These are phyloP conservation scores for Stellera chamaejasme DNA, from an alignment of 345 rosid species.

Conservation along the genomic window DNA sequence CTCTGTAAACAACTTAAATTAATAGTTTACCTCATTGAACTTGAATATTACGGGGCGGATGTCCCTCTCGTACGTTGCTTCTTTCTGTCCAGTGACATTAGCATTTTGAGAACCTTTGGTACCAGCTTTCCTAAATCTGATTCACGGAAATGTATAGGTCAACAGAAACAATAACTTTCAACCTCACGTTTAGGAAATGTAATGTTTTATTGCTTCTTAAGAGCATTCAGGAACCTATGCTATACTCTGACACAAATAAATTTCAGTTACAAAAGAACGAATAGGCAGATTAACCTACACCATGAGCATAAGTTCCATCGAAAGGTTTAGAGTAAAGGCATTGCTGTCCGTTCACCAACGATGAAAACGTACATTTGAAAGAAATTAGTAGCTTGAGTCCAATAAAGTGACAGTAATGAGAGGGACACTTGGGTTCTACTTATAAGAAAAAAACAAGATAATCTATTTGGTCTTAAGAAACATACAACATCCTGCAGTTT, in stretches of 20 bases:
- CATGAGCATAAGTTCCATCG: too few species aligned
- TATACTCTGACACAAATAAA: too few species aligned
- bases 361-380: too few species aligned
- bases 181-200: not conserved
- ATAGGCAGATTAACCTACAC: not conserved
- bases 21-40: slow-evolving; percentile 67
- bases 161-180: not conserved
- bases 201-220: not conserved
- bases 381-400: too few species aligned
- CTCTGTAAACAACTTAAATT: not conserved
- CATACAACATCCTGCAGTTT: too few species aligned
- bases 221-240: not conserved
- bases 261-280: not conserved
- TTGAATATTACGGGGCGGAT: slow-evolving; percentile 73
- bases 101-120: slow-evolving; percentile 35
- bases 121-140: slow-evolving; percentile 61
- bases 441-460: too few species aligned
- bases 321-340: not conserved
- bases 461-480: too few species aligned
- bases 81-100: slow-evolving; percentile 28
- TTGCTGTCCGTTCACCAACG: not conserved
- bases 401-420: too few species aligned
- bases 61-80: slow-evolving; percentile 48
- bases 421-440: too few species aligned
- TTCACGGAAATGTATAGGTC: slow-evolving; percentile 12